Percentiles rank a stretch among this genome's conserved stretches.
Evolutionary conservation across 257 asterid species (phyloP).

Genomic region (Nicotiana sylvestris): DNA sequence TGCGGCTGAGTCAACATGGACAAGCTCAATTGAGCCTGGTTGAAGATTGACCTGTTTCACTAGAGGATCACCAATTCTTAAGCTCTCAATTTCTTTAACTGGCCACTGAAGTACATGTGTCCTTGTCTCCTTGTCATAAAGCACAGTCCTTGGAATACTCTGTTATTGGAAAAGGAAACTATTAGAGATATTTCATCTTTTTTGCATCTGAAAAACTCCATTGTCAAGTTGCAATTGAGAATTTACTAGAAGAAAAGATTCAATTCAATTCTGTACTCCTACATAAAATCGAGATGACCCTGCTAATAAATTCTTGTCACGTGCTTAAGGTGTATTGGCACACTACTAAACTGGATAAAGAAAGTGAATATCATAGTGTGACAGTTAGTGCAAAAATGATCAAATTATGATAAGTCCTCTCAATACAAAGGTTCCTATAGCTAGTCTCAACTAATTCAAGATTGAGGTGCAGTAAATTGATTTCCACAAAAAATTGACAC

Average conservation of each 20-base stretch:
- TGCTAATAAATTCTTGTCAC: background rate
- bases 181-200: background rate
- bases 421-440: background rate
- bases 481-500: background rate
- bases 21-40: conserved; percentile 68
- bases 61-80: conserved; percentile 44
- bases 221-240: too few species aligned
- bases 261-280: too few species aligned
- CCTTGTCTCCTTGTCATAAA: conserved; percentile 53
- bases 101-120: conserved; percentile 81
- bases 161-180: conserved; percentile 4
- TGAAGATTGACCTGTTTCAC: conserved; percentile 44
- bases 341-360: background rate
- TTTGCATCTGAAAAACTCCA: too few species aligned
- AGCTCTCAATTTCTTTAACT: conserved; percentile 68
- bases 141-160: conserved; percentile 74
- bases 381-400: background rate
- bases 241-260: too few species aligned
- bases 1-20: conserved; percentile 42
- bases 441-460: background rate
- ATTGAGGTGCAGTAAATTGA: background rate
- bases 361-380: background rate
- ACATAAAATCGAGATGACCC: background rate
- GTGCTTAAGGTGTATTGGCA: background rate
- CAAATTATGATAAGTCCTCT: background rate